Conservation (phyloP, 1,139 yeast genomes). For the Yamadazyma friedrichii region DNA sequence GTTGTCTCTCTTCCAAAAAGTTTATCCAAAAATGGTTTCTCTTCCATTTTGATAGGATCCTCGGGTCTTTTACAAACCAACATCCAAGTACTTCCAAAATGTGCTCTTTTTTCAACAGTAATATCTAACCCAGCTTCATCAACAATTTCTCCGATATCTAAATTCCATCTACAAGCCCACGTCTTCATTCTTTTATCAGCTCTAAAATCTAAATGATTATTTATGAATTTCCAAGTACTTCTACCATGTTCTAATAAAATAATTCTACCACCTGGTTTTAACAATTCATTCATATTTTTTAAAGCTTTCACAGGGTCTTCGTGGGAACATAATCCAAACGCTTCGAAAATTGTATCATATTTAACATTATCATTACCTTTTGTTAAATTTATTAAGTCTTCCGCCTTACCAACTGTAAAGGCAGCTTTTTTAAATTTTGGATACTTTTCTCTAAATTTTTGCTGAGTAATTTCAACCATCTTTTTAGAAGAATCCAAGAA, state of each 20-base stretch:
- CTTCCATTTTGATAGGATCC: slow-evolving; percentile 49
- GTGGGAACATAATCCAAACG: slow-evolving; percentile 94
- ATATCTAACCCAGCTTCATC: slow-evolving; percentile 83
- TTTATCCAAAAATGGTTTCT: slow-evolving; percentile 44
- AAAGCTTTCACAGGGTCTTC: slow-evolving; percentile 87
- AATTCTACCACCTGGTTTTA: slow-evolving; percentile 90
- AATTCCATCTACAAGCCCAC: slow-evolving; percentile 98
- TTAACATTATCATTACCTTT: slow-evolving; percentile 40
- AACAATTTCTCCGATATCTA: slow-evolving; percentile 84
- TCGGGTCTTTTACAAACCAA: slow-evolving; percentile 71
- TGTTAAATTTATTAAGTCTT: slow-evolving; percentile 67
- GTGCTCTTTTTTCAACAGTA: slow-evolving; percentile 75
- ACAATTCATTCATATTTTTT: slow-evolving; percentile 64
- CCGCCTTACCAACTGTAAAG: slow-evolving; percentile 91
- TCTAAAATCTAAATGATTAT: slow-evolving; percentile 76
- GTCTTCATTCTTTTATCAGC: slow-evolving; percentile 81
- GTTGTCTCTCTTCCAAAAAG: slow-evolving; percentile 39
- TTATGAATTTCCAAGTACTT: slow-evolving; percentile 74
- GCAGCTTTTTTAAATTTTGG: slow-evolving; percentile 73
- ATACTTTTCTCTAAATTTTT: slow-evolving; percentile 65
- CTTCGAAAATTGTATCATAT: slow-evolving; percentile 90
- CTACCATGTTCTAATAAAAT: slow-evolving; percentile 91
- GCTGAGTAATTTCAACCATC: slow-evolving; percentile 82
- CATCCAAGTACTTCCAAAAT: slow-evolving; percentile 94
- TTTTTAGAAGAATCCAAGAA: slow-evolving; percentile 79